A percentile compares a stretch with the other conserved stretches of the same genome.
phyloP scores from a whole-genome alignment of 169 alveolate species.

The Plasmodium coatneyi region DNA sequence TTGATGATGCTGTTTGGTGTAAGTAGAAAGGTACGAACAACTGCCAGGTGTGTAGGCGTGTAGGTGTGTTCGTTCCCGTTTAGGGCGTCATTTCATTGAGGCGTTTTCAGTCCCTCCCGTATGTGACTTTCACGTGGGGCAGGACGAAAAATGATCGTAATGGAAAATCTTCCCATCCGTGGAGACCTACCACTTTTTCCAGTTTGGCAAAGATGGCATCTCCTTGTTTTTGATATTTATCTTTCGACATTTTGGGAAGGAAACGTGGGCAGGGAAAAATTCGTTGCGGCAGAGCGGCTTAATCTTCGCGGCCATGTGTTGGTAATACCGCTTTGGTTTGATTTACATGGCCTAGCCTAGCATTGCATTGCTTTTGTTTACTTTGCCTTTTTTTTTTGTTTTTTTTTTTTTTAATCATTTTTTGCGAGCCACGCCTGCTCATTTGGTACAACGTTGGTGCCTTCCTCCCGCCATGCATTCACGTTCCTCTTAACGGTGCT shows the following conservation, averaged over 20 bases:
- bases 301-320: background rate
- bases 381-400: background rate
- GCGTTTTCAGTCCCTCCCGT: background rate
- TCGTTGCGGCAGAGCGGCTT: background rate
- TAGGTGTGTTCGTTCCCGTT: background rate
- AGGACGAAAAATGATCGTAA: background rate
- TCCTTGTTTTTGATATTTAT: slow-evolving; percentile 82
- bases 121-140: background rate
- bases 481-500: background rate
- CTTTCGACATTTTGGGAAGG: slow-evolving; percentile 70
- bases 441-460: background rate
- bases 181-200: slow-evolving; percentile 80
- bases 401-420: background rate
- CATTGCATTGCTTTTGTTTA: background rate
- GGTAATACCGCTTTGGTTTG: background rate
- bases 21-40: background rate
- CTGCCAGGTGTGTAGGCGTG: background rate
- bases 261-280: background rate
- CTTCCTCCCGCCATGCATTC: background rate
- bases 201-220: slow-evolving; percentile 83
- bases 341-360: background rate
- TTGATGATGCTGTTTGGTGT: background rate
- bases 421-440: background rate
- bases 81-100: background rate
- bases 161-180: background rate